These are phyloP conservation scores for Cutaneotrichosporon dermatis DNA, from an alignment of 1,284 basidiomycete species.

Conservation along the genomic window DNA sequence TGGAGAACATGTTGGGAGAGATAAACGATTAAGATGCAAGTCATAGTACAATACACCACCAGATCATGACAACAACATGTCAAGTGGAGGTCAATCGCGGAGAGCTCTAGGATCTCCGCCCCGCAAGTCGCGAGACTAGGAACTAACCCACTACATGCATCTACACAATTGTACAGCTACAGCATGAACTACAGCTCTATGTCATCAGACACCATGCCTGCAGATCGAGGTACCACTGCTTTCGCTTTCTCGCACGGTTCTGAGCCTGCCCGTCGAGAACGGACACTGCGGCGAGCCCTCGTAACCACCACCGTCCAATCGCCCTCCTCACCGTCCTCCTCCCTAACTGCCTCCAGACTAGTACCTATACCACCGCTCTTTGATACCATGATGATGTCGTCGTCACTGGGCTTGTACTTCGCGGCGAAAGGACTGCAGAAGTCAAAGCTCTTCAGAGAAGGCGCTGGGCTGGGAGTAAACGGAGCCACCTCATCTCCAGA, in stretches of 20 bases:
- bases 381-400: constrained; percentile 11
- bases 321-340: constrained; percentile 18
- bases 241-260: constrained; percentile 12
- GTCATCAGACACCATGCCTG: constrained; percentile 8
- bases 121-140: background rate
- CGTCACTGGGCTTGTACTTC: constrained; percentile 11
- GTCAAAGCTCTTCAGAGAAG: constrained; percentile 34
- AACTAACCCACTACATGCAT: background rate
- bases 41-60: too few relatives aligned
- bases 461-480: constrained; percentile 17
- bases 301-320: constrained; percentile 10
- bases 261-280: constrained; percentile 14
- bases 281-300: background rate
- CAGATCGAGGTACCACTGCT: background rate
- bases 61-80: background rate
- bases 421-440: constrained; percentile 42
- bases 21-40: too few relatives aligned
- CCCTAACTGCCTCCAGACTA: constrained; percentile 14
- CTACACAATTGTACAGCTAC: background rate
- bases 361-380: background rate
- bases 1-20: constrained; percentile 27
- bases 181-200: constrained; percentile 2
- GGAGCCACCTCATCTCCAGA: constrained; percentile 43
- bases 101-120: background rate
- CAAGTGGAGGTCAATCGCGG: background rate